A percentile compares a stretch with the other conserved stretches of the same genome.
Evolutionary conservation across 2,329 filamentous ascomycete species (phyloP).

Genomic region (Thelonectria discophora): DNA sequence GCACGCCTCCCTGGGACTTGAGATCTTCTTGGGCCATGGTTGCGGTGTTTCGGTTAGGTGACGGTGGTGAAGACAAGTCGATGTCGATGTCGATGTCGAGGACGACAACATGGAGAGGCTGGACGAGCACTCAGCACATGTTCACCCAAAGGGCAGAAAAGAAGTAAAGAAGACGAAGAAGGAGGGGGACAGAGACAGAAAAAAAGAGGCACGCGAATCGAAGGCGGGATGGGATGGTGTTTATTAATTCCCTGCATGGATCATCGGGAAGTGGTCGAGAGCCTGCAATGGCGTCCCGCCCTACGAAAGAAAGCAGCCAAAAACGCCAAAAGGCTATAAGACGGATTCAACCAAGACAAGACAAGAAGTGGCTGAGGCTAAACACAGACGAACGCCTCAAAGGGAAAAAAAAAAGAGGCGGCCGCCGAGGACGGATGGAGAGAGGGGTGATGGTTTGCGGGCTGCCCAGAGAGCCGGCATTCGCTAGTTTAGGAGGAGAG

Average conservation of each 20-base stretch:
- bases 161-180: too few relatives aligned
- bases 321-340: background rate
- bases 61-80: background rate
- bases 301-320: background rate
- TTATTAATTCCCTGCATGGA: background rate
- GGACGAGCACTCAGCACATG: background rate
- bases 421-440: too few relatives aligned
- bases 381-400: too few relatives aligned
- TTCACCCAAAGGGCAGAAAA: background rate
- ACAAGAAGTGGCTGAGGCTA: background rate
- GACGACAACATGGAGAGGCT: too few relatives aligned
- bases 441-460: background rate
- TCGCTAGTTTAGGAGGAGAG: background rate
- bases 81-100: too few relatives aligned
- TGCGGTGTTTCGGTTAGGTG: background rate
- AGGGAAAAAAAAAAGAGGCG: background rate
- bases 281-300: background rate
- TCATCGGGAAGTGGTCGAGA: background rate
- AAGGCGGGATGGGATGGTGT: background rate
- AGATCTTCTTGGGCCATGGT: conserved; percentile 7
- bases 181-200: background rate
- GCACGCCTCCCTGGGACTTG: conserved; percentile 20
- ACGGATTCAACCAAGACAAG: background rate
- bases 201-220: background rate
- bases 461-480: background rate